These are phyloP conservation scores for Diplosphaera chodatii DNA, from an alignment of 139 green algal genomes.

Conservation along the genomic window DNA sequence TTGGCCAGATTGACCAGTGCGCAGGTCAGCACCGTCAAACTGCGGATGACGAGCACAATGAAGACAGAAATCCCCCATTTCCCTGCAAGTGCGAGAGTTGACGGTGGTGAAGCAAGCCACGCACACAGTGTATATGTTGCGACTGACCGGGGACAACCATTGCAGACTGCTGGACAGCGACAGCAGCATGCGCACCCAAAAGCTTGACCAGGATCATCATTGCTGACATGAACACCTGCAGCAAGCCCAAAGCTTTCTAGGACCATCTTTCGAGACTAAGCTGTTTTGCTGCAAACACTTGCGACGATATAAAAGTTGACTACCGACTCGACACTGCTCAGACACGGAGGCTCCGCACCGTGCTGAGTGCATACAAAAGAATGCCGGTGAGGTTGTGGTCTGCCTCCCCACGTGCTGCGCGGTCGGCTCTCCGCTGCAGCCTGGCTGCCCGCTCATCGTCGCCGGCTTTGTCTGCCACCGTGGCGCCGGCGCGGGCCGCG, in stretches of 20 bases:
- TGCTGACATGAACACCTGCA: neutral
- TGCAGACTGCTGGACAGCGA: neutral
- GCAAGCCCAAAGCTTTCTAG: too few species aligned
- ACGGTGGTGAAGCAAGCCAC: too few species aligned
- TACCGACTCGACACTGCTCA: too few species aligned
- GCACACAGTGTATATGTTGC: too few species aligned
- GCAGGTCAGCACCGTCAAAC: constrained; percentile 11
- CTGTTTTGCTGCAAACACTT: too few species aligned
- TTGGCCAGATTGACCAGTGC: constrained; percentile 10
- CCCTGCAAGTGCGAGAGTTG: too few species aligned
- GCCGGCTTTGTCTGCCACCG: neutral
- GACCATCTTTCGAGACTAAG: too few species aligned
- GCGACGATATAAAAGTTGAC: too few species aligned
- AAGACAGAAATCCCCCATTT: neutral
- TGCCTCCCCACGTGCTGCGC: neutral
- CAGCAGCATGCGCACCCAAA: neutral
- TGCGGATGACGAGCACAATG: constrained; percentile 9
- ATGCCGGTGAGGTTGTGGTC: neutral
- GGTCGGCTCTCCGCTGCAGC: neutral
- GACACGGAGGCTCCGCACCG: neutral
- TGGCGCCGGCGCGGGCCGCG: neutral
- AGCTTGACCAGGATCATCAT: constrained; percentile 1
- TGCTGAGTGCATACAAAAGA: neutral
- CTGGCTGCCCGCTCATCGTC: neutral
- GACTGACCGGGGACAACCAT: too few species aligned